A percentile compares a stretch with the other conserved stretches of the same genome.
Evolutionary conservation across 2,329 filamentous ascomycete genomes (phyloP).

Genomic region (Anisogramma anomala): DNA sequence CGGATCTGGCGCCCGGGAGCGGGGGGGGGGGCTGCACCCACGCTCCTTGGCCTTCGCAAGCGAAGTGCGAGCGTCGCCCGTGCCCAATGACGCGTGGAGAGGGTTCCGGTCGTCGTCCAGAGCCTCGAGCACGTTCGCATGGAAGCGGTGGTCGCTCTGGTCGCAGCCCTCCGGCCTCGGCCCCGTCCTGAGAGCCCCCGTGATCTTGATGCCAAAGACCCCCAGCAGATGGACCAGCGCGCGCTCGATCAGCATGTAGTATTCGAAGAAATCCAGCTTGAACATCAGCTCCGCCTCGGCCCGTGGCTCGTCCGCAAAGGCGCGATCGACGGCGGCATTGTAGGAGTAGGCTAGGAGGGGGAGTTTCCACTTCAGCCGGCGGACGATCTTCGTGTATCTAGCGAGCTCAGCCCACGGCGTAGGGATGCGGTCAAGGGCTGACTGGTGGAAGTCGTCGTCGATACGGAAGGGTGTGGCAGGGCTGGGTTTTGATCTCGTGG

Average conservation of each 20-base stretch:
- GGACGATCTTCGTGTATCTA: conserved; percentile 49
- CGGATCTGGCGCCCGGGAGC: background rate
- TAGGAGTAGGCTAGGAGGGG: conserved; percentile 48
- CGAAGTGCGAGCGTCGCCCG: conserved; percentile 42
- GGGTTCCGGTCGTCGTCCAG: conserved; percentile 47
- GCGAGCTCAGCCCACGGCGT: conserved; percentile 31
- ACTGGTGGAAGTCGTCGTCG: conserved; percentile 2
- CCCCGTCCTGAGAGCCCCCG: conserved; percentile 19
- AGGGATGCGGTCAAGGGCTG: conserved; percentile 7
- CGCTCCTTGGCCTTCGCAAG: conserved; percentile 53
- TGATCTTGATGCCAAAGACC: conserved; percentile 47
- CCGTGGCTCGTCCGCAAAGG: conserved; percentile 23
- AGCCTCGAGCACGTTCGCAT: conserved; percentile 56
- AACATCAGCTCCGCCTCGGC: conserved; percentile 54
- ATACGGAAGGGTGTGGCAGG: background rate
- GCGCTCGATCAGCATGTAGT: conserved; percentile 61
- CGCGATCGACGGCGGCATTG: conserved; percentile 33
- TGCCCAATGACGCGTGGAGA: conserved; percentile 43
- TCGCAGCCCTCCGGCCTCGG: conserved; percentile 2
- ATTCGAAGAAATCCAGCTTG: conserved; percentile 69
- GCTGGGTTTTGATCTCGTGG: background rate
- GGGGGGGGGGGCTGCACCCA: background rate
- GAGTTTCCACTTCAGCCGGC: conserved; percentile 52
- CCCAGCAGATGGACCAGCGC: conserved; percentile 56
- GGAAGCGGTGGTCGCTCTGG: conserved; percentile 37